Base-by-base conservation (phyloP, 257 asterid species). In the Solanum etuberosum region DNA sequence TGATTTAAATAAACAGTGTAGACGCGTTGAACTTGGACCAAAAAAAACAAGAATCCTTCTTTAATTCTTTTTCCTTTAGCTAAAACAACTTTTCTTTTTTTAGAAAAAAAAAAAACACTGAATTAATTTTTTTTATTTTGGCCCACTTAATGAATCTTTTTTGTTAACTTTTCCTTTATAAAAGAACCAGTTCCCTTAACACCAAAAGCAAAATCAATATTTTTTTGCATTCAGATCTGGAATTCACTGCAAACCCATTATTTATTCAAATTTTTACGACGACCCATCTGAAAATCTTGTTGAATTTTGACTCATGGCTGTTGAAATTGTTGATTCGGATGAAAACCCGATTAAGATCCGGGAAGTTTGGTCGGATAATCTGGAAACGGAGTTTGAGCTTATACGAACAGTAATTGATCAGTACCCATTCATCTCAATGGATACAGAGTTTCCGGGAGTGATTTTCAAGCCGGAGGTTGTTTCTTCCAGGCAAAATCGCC, bases 371-470 rank as follows among this genome's bases (percentile, higher is more conserved):
- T 87, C 90, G 86, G 9, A 12, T 54, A 93, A 92, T 83, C 82
- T 91, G 14, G 92, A 93, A 59, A 31, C 40, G 0, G 96, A 93
- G 70, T 93, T 92, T 89, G 72, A 88, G 12, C 83, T 91, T 43
- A 93, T 93, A 38, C 83, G 92, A 61, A 43, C 34, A 46, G 51
- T 87, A 35, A 86, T 93, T 85, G 93, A 91, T 83, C 86, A 61
- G 0, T 90, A 70, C 61, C 87, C 93, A 38, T 93, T 85, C 48
- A 90, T 93, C 5, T 90, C 94, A 14, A 90, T 91, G 94, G 95
- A 91, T 46, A 93, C 95, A 9, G 95, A 93, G 83, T 93, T 93
- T 27, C 97, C 97, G 29, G 98, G 98, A 51, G 94, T 93, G 5
- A 86, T 96, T 63, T 93, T 87, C 84, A 93, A 93, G 92, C 88